These are phyloP conservation scores for Podila minutissima DNA, from an alignment of 192 early-diverging fungal species.

Conservation along the genomic window DNA sequence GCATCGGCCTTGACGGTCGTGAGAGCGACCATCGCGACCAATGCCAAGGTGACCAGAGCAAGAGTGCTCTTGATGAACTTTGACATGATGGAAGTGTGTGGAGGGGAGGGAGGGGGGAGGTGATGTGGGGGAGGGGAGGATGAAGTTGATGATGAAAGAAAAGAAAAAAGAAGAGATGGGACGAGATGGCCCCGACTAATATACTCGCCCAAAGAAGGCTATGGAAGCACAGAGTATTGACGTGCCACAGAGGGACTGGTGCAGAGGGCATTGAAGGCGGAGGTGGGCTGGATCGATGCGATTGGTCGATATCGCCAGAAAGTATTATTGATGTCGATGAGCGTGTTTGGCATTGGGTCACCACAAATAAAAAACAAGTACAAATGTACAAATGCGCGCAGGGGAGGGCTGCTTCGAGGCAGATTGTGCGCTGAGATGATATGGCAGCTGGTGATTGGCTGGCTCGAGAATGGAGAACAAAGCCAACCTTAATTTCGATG, in stretches of 20 bases:
- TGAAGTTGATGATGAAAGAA: slow-evolving; percentile 16
- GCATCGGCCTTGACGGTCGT: slow-evolving; percentile 49
- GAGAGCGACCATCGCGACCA: slow-evolving; percentile 48
- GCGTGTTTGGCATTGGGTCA: no score
- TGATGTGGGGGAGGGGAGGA: neutral
- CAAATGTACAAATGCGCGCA: no score
- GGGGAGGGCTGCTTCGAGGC: neutral
- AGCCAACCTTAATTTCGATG: no score
- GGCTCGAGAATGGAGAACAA: neutral
- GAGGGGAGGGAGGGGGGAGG: neutral
- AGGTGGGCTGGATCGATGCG: neutral
- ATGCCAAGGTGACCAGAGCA: slow-evolving; percentile 47
- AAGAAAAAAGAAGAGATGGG: slow-evolving; percentile 14
- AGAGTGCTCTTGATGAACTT: slow-evolving; percentile 51
- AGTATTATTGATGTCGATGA: neutral
- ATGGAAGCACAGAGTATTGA: slow-evolving; percentile 1
- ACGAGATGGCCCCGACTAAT: slow-evolving; percentile 1
- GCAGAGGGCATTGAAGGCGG: neutral
- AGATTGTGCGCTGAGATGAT: slow-evolving; percentile 5
- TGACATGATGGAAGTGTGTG: slow-evolving; percentile 31
- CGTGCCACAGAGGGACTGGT: slow-evolving; percentile 4
- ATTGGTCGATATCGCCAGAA: neutral
- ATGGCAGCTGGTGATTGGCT: slow-evolving; percentile 26
- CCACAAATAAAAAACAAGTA: no score
- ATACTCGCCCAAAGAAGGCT: slow-evolving; percentile 1